Evolutionary conservation across 805 yeast species (phyloP).

Genomic region (Kluyveromyces starmeri): DNA sequence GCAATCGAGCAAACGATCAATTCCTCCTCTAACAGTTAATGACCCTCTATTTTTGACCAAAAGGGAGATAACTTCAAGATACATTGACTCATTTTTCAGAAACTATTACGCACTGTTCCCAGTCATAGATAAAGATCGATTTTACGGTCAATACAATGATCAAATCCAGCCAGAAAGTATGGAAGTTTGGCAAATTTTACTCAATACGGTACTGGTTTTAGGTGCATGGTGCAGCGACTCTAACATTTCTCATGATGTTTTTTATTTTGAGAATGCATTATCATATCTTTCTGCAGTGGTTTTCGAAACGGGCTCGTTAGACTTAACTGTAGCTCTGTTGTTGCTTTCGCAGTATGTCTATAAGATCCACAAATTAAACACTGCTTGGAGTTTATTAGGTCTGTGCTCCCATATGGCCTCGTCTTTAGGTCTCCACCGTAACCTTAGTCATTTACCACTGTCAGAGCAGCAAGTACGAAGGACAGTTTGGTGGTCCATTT

Average conservation of each 20-base stretch:
- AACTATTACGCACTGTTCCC: conserved; percentile 58
- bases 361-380: conserved; percentile 55
- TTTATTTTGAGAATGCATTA: conserved; percentile 49
- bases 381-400: conserved; percentile 63
- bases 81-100: conserved; percentile 44
- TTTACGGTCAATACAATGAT: conserved; percentile 36
- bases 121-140: conserved; percentile 45
- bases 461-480: conserved; percentile 41
- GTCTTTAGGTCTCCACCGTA: conserved; percentile 54
- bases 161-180: conserved; percentile 35
- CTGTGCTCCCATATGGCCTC: conserved; percentile 58
- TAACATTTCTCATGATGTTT: conserved; percentile 41
- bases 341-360: conserved; percentile 53
- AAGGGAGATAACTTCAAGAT: conserved; percentile 18
- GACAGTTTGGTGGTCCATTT: conserved; percentile 62
- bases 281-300: conserved; percentile 36
- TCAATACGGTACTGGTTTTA: conserved; percentile 52
- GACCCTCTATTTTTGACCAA: conserved; percentile 7
- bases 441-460: conserved; percentile 23
- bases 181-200: conserved; percentile 42
- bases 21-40: neutral
- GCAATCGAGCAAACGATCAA: neutral
- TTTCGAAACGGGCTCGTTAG: conserved; percentile 51
- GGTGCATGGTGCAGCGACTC: conserved; percentile 63
- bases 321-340: conserved; percentile 44